phyloP scores from a whole-genome alignment of 1,284 basidiomycete genomes.

The Fomitopsis schrenkii region DNA sequence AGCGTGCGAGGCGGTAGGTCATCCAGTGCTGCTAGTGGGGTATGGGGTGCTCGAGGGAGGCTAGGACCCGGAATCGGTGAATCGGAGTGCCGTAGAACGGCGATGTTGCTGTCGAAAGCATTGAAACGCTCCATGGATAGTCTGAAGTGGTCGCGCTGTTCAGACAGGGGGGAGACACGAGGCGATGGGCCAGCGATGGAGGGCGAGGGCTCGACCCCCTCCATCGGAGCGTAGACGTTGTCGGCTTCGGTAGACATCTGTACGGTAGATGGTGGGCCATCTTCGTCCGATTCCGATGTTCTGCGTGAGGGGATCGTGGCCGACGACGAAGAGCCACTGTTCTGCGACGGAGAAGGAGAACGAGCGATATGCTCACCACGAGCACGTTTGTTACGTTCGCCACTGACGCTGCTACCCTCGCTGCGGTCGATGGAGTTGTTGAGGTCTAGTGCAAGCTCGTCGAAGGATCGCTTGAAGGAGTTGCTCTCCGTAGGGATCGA shows the following conservation, averaged over 20 bases:
- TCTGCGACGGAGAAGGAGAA: background rate
- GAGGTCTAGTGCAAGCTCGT: conserved; percentile 3
- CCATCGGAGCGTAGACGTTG: background rate
- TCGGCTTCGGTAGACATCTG: background rate
- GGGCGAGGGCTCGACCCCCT: background rate
- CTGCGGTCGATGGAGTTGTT: background rate
- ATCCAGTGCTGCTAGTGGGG: background rate
- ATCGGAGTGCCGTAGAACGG: conserved; percentile 14
- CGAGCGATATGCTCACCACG: conserved; percentile 2
- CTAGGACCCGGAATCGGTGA: conserved; percentile 2
- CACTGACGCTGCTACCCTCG: background rate
- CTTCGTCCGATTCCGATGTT: background rate
- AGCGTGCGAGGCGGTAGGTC: background rate
- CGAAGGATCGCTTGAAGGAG: conserved; percentile 7
- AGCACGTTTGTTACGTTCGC: conserved; percentile 6
- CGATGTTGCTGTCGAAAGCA: conserved; percentile 48
- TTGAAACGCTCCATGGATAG: conserved; percentile 48
- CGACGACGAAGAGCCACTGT: background rate
- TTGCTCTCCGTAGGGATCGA: background rate
- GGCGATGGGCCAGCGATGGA: background rate
- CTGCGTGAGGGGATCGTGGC: background rate
- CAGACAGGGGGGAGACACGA: background rate
- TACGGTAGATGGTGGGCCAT: background rate
- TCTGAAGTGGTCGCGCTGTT: conserved; percentile 34
- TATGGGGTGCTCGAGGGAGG: background rate